Base-by-base conservation (phyloP, 257 asterid genomes). In the Eucommia ulmoides region DNA sequence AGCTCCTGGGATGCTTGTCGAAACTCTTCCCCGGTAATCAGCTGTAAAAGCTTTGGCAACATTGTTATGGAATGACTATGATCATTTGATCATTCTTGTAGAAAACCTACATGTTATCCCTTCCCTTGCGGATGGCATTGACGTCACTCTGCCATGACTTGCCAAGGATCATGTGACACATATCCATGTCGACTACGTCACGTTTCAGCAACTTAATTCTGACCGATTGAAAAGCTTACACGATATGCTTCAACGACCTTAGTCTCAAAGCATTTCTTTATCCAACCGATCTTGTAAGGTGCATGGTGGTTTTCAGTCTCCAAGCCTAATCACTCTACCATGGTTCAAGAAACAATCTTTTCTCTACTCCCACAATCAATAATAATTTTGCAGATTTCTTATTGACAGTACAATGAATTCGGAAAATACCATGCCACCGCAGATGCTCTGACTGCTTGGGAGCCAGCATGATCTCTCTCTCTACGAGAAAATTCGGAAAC, bases 361-460 rank as follows among this genome's bases (percentile, higher is more conserved):
- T 15, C 48, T 5, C 5, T 42, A 0, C 48, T 15, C 9, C 48
- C 48, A n/a, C 21, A 16, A n/a, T 10, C 3, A 42, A 4, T 16
- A n/a, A 9, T 2, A 1, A 21, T 42, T 42, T 16, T 16, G 15
- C n/a, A 42, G 20, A 42, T 17, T 0, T 0, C 7, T 42, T 42
- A 16, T 1, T 8, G 42, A 17, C 16, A 17, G 42, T 33, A 17
- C 42, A 33, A 33, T 14, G n/a, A n/a, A n/a, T n/a, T n/a, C n/a
- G n/a, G n/a, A n/a, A n/a, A n/a, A n/a, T n/a, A n/a, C n/a, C n/a
- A n/a, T 12, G 38, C 12, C 12, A 12, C 12, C 8, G 12, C 38
- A 5, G 8, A 7, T 29, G 38, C 12, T 5, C 8, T 2, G 38
- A 12, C 23, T 26, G 33, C 49, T 41, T 59, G 74, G 85, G 56